A percentile compares a stretch with the other conserved stretches of the same genome.
Conservation (phyloP, 208 protist genomes). For the Trypanosoma boissoni region DNA sequence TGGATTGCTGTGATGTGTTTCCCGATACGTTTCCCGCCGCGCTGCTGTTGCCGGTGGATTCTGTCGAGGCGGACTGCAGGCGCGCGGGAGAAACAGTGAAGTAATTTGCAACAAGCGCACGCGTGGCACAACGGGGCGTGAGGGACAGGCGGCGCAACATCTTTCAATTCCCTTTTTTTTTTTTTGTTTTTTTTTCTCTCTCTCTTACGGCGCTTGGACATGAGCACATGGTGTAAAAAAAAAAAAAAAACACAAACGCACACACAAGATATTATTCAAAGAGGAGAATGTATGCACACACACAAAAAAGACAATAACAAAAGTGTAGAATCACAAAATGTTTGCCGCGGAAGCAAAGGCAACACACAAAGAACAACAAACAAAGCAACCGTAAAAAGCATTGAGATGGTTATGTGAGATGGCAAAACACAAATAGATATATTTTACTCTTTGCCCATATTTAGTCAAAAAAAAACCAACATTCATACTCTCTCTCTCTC, state of each 20-base stretch:
- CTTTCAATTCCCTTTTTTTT: conserved; percentile 3
- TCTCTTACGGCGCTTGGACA: neutral
- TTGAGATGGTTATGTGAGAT: too few relatives aligned
- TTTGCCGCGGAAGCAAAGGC: too few relatives aligned
- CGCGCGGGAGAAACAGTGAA: conserved; percentile 13
- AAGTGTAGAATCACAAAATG: too few relatives aligned
- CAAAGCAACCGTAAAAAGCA: conserved; percentile 2
- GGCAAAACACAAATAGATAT: too few relatives aligned
- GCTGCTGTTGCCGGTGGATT: neutral
- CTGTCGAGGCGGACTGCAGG: conserved; percentile 19
- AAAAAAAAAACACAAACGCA: conserved; percentile 12
- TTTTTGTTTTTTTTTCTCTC: conserved; percentile 19
- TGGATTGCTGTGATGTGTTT: conserved; percentile 22
- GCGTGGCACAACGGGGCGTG: conserved; percentile 10
- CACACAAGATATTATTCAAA: neutral
- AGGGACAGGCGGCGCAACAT: conserved; percentile 40
- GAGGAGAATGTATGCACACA: neutral
- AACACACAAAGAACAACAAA: neutral
- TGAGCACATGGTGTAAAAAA: too few relatives aligned
- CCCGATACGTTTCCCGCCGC: neutral
- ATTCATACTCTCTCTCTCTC: neutral
- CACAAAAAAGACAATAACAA: neutral
- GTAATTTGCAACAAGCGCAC: neutral
- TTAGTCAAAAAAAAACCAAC: conserved; percentile 5
- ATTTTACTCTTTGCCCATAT: too few relatives aligned